Percentiles rank a stretch among this genome's conserved stretches.
Evolutionary conservation across 73 alveolate species (phyloP).

Genomic region (Diophrys sp.): DNA sequence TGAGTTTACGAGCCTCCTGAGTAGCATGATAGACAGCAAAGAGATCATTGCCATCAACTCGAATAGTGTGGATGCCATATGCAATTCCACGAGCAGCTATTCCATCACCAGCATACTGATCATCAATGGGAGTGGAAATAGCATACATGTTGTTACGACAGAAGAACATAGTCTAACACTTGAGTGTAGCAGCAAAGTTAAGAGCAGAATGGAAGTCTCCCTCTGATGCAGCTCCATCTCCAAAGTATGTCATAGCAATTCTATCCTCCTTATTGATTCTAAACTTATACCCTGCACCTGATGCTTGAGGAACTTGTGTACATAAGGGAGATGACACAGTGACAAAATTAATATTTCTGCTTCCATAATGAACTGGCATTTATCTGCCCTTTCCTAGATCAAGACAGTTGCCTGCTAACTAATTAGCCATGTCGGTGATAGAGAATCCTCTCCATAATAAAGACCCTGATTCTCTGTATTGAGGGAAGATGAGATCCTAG

Average conservation of each 20-base stretch:
- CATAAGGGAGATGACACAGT: conserved; percentile 93
- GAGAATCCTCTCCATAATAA: conserved; percentile 93
- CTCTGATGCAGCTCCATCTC: conserved; percentile 97
- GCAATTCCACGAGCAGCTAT: conserved; percentile 91
- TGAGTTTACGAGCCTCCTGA: conserved; percentile 77
- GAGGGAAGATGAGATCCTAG: conserved; percentile 86
- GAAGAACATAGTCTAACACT: conserved; percentile 85
- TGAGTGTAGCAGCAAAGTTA: conserved; percentile 93
- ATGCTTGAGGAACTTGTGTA: conserved; percentile 91
- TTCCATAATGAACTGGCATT: conserved; percentile 96
- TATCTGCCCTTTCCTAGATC: conserved; percentile 95
- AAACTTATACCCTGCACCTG: conserved; percentile 95
- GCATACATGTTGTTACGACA: conserved; percentile 91
- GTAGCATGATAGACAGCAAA: conserved; percentile 88
- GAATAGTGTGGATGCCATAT: conserved; percentile 84
- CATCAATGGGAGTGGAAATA: conserved; percentile 79
- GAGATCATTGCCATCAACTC: conserved; percentile 95
- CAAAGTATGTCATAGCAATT: conserved; percentile 89
- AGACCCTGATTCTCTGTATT: conserved; percentile 92
- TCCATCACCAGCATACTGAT: conserved; percentile 93
- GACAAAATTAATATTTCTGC: conserved; percentile 70
- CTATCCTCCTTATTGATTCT: conserved; percentile 80
- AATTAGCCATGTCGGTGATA: conserved; percentile 84
- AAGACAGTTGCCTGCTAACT: conserved; percentile 73
- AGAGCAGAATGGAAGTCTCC: conserved; percentile 95